phyloP scores from a whole-genome alignment of 2,329 filamentous ascomycete species.

The Aspergillus terreus region DNA sequence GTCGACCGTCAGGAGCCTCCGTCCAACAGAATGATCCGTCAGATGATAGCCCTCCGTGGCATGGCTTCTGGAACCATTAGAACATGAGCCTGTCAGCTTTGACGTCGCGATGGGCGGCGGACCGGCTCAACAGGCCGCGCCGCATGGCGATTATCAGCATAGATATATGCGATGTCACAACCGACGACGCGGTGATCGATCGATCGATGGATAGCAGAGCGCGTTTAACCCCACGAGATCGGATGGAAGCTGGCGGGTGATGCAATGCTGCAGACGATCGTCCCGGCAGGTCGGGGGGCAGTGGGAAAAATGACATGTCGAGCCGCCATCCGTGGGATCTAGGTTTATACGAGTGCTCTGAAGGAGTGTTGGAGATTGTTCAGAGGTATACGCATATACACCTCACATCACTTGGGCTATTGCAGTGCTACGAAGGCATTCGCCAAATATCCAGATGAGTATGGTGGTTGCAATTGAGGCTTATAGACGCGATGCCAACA shows the following conservation, averaged over 20 bases:
- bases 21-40: neutral
- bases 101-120: neutral
- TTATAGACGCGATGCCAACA: too few relatives aligned
- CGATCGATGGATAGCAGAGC: slow-evolving; percentile 5
- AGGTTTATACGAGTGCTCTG: neutral
- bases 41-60: neutral
- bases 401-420: neutral
- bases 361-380: neutral
- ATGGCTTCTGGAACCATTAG: neutral
- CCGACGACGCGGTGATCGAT: slow-evolving; percentile 1
- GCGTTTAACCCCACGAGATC: slow-evolving; percentile 9
- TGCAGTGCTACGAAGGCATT: too few relatives aligned
- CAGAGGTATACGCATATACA: neutral
- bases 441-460: too few relatives aligned
- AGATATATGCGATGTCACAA: slow-evolving; percentile 2
- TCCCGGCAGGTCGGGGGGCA: neutral
- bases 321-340: neutral
- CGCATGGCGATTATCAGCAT: neutral
- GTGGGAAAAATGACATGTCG: neutral
- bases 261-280: slow-evolving; percentile 7
- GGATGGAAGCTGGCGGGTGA: slow-evolving; percentile 1
- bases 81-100: neutral
- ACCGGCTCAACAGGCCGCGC: slow-evolving; percentile 2
- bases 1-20: neutral
- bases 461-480: too few relatives aligned